Conservation (phyloP, 2,329 filamentous ascomycete genomes). For the Pestalotiopsis sp. region DNA sequence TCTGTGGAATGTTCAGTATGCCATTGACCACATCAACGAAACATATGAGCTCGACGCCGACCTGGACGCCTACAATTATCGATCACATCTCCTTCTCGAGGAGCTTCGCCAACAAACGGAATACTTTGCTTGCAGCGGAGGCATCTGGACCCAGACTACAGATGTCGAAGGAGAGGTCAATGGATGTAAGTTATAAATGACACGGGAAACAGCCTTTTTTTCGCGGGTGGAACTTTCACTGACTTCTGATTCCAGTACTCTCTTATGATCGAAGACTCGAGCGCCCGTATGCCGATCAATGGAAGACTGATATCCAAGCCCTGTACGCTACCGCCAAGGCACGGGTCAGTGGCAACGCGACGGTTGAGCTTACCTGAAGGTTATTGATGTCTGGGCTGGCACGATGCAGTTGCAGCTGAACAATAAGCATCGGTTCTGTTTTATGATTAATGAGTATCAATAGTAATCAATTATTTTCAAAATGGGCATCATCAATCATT, state of each 20-base stretch:
- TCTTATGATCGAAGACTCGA: constrained; percentile 68
- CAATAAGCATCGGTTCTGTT: background rate
- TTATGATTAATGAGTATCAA: background rate
- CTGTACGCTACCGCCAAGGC: constrained; percentile 57
- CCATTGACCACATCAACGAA: constrained; percentile 62
- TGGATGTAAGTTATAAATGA: constrained; percentile 38
- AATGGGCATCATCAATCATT: background rate
- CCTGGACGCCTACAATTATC: constrained; percentile 66
- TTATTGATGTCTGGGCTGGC: no score
- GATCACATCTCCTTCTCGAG: constrained; percentile 58
- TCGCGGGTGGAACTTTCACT: background rate
- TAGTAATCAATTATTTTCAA: background rate
- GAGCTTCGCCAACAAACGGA: constrained; percentile 65
- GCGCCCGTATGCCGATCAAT: constrained; percentile 57
- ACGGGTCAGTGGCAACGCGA: constrained; percentile 10
- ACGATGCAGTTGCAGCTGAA: background rate
- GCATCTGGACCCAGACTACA: constrained; percentile 73
- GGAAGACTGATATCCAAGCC: constrained; percentile 60
- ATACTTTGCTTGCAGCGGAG: constrained; percentile 64
- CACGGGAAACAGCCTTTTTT: background rate
- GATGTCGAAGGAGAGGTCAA: constrained; percentile 78
- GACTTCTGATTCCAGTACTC: constrained; percentile 39
- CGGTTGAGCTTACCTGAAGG: background rate
- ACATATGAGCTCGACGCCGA: constrained; percentile 68
- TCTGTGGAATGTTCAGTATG: constrained; percentile 64